Conservation (phyloP, 257 asterid species). For the Euphrasia confusa region DNA sequence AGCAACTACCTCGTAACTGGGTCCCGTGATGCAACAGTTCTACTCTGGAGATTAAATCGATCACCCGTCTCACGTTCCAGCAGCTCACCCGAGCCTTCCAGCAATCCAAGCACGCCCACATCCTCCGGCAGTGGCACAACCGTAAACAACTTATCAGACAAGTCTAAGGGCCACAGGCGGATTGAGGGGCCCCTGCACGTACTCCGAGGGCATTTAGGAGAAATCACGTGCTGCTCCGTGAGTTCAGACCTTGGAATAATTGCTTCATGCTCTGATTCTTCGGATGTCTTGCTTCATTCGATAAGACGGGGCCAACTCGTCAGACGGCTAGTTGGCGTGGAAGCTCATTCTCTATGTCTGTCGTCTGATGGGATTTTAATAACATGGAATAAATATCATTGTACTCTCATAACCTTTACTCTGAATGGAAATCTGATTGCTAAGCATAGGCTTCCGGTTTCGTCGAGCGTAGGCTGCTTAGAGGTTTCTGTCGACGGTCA, state of each 20-base stretch:
- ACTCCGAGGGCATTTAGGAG: conserved; percentile 86
- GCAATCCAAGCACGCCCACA: conserved; percentile 53
- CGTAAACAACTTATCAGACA: conserved; percentile 42
- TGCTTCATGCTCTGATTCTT: conserved; percentile 75
- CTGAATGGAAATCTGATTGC: conserved; percentile 73
- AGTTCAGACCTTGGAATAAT: conserved; percentile 94
- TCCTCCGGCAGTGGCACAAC: conserved; percentile 38
- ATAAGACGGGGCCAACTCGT: conserved; percentile 77
- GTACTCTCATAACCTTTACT: conserved; percentile 61
- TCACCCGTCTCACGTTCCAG: conserved; percentile 44
- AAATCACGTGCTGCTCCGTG: conserved; percentile 73
- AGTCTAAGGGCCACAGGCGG: conserved; percentile 39
- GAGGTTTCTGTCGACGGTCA: conserved; percentile 85
- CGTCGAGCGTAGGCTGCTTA: conserved; percentile 66
- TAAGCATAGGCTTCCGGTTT: conserved; percentile 51
- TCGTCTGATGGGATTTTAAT: conserved; percentile 79
- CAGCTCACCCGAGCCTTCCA: conserved; percentile 51
- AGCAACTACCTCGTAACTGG: conserved; percentile 89
- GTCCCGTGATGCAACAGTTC: conserved; percentile 77
- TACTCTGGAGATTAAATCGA: conserved; percentile 82
- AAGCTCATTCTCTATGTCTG: conserved; percentile 75
- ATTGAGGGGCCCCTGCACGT: conserved; percentile 94
- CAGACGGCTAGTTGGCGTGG: conserved; percentile 67
- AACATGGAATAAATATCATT: conserved; percentile 60
- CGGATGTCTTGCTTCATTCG: conserved; percentile 84